Evolutionary conservation across 2,329 filamentous ascomycete species (phyloP).

Genomic region (Alternaria sp.): DNA sequence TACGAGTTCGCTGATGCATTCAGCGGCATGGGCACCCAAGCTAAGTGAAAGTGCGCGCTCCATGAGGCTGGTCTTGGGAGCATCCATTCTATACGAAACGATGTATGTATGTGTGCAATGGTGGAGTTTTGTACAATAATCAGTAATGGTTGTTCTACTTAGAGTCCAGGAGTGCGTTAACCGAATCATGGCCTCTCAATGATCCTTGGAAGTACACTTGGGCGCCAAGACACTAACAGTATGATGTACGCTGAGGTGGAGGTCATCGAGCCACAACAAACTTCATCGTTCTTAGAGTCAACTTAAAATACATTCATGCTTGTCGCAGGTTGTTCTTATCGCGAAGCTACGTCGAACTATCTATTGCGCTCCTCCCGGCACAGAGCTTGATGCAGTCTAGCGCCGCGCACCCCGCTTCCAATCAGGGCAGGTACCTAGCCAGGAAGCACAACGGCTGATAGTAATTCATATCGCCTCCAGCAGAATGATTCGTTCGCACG

Average conservation of each 20-base stretch:
- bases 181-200: not conserved
- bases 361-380: not conserved
- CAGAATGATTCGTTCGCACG: slow-evolving; percentile 7
- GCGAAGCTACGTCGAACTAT: not conserved
- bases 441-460: slow-evolving; percentile 1
- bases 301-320: not conserved
- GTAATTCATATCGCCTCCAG: not conserved
- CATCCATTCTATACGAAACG: not conserved
- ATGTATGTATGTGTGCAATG: not conserved
- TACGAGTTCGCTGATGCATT: not conserved
- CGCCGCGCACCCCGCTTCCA: slow-evolving; percentile 6
- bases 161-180: not conserved
- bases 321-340: not conserved
- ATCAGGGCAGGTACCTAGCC: slow-evolving; percentile 7
- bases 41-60: not conserved
- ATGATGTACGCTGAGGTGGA: not conserved
- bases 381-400: not conserved
- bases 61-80: not conserved
- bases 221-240: not conserved
- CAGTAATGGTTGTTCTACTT: not conserved
- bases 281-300: not conserved
- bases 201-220: not conserved
- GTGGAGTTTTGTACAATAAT: not conserved
- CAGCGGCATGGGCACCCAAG: too few relatives aligned
- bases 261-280: not conserved